Percentiles rank a stretch among this genome's conserved stretches.
Evolutionary conservation across 208 protist genomes (phyloP).

Genomic region (Acanthamoeba culbertsoni): DNA sequence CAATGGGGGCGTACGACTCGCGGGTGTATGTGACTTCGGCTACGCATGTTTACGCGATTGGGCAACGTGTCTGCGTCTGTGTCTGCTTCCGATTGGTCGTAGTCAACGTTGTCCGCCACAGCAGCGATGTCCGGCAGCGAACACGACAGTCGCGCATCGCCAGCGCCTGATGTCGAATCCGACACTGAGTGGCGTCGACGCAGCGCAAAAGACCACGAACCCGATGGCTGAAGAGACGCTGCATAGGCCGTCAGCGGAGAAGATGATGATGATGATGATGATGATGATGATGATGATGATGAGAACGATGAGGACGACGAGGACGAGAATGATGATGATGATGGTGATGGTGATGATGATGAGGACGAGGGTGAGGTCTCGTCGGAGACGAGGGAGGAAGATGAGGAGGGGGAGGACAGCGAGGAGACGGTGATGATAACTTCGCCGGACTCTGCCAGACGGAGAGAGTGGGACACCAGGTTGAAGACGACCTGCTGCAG

Average conservation of each 20-base stretch:
- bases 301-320: too few relatives aligned
- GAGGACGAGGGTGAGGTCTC: neutral
- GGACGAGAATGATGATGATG: neutral
- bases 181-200: neutral
- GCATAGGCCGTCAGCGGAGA: neutral
- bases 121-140: too few relatives aligned
- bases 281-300: neutral
- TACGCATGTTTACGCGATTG: too few relatives aligned
- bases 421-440: neutral
- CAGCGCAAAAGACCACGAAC: neutral
- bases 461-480: neutral
- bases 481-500: constrained; percentile 1
- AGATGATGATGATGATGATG: neutral
- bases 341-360: neutral
- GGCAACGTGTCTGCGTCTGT: too few relatives aligned
- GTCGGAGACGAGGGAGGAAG: neutral
- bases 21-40: too few relatives aligned
- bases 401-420: neutral
- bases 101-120: neutral
- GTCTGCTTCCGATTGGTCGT: neutral
- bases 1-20: too few relatives aligned
- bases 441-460: neutral
- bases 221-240: neutral
- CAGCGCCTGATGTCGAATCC: too few relatives aligned
- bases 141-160: neutral